phyloP scores from a whole-genome alignment of 306 rosid species.

The Cicer cuneatum region DNA sequence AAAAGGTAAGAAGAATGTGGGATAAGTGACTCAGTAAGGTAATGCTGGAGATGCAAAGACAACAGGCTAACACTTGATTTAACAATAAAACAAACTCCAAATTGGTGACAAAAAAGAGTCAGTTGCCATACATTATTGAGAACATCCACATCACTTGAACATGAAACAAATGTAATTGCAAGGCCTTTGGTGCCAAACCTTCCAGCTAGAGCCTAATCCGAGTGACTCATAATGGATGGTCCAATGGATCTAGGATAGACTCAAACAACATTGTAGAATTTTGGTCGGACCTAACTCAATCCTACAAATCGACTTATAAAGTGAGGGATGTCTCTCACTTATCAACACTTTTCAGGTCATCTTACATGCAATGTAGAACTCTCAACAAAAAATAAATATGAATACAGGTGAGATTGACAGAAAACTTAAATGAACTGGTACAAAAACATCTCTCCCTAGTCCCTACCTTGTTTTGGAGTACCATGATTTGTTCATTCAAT shows the following conservation, averaged over 20 bases:
- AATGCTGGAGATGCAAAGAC: no score
- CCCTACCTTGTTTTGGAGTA: constrained; percentile 78
- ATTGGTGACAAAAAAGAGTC: no score
- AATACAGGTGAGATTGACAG: constrained; percentile 10
- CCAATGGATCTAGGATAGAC: background rate
- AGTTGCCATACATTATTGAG: no score
- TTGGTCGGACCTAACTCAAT: background rate
- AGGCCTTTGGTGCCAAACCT: no score
- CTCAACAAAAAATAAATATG: background rate
- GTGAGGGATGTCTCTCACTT: background rate
- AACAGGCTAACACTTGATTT: no score
- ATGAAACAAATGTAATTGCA: no score
- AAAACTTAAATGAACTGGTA: background rate
- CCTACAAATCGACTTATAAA: background rate
- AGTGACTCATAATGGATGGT: background rate
- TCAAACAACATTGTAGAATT: background rate
- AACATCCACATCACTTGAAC: no score
- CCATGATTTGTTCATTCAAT: constrained; percentile 77
- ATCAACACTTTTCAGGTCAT: background rate
- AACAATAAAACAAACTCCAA: no score
- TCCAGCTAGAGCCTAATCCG: background rate
- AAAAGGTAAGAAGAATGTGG: no score
- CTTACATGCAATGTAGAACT: background rate
- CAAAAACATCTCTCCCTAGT: constrained; percentile 39
- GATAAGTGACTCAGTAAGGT: no score